Evolutionary conservation across 2,329 filamentous ascomycete genomes (phyloP).

Genomic region (Alternaria panax): DNA sequence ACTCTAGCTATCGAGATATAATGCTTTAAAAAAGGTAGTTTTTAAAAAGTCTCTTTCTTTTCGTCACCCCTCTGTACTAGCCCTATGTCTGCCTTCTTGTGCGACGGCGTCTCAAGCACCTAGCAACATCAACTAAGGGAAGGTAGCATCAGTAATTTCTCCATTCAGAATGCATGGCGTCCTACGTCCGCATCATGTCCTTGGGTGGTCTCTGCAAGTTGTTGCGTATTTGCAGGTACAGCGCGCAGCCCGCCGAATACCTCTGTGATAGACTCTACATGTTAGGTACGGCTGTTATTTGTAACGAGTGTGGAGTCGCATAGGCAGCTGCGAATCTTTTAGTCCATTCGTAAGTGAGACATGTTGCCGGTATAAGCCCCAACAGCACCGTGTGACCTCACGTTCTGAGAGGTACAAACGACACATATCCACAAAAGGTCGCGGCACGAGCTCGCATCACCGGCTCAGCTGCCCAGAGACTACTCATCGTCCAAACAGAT

Average conservation of each 20-base stretch:
- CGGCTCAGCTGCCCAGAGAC: conserved; percentile 8
- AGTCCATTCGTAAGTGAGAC: conserved; percentile 27
- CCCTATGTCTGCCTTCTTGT: not conserved
- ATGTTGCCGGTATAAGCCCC: conserved; percentile 28
- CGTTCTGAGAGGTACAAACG: conserved; percentile 28
- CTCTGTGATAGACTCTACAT: not conserved
- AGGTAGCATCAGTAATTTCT: not conserved
- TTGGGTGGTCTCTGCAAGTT: not conserved
- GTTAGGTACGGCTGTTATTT: not conserved
- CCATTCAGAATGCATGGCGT: not conserved
- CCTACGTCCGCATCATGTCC: not conserved
- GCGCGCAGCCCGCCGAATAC: not conserved
- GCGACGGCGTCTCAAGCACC: not conserved
- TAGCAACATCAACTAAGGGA: not conserved
- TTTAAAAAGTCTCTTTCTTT: too few species aligned
- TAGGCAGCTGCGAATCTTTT: conserved; percentile 6
- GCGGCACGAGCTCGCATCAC: conserved; percentile 39
- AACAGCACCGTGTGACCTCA: conserved; percentile 36
- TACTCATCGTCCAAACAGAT: conserved; percentile 6
- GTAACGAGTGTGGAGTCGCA: conserved; percentile 2
- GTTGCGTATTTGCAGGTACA: not conserved
- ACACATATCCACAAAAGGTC: conserved; percentile 21
- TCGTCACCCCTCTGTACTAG: too few species aligned
- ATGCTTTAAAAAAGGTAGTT: too few species aligned
- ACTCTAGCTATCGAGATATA: too few species aligned